phyloP scores from a whole-genome alignment of 1,284 basidiomycete species.

The Wallemia ichthyophaga region DNA sequence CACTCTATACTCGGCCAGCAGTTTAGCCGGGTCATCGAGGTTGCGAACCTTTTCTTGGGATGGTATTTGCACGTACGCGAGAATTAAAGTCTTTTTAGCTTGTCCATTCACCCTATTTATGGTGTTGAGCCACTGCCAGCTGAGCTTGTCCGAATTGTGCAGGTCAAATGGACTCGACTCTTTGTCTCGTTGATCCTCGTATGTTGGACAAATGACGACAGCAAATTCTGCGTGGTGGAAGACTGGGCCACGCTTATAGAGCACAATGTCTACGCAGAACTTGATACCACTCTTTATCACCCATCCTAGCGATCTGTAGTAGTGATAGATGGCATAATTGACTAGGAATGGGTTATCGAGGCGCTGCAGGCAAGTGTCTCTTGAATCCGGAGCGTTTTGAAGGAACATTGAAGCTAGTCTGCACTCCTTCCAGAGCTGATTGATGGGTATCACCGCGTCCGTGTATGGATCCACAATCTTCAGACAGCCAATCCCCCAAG shows the following conservation, averaged over 20 bases:
- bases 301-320: slow-evolving; percentile 94
- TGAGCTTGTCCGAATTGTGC: slow-evolving; percentile 35
- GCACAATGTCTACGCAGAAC: slow-evolving; percentile 78
- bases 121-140: slow-evolving; percentile 91
- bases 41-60: slow-evolving; percentile 25
- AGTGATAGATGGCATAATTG: slow-evolving; percentile 71
- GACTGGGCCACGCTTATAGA: slow-evolving; percentile 83
- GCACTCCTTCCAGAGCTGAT: slow-evolving; percentile 2
- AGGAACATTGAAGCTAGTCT: slow-evolving; percentile 2
- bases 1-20: slow-evolving; percentile 36
- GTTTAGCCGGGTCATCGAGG: slow-evolving; percentile 33
- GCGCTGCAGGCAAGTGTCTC: slow-evolving; percentile 6
- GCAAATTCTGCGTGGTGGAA: slow-evolving; percentile 95
- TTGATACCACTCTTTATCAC: slow-evolving; percentile 85
- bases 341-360: slow-evolving; percentile 76
- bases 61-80: slow-evolving; percentile 76
- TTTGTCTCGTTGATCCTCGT: slow-evolving; percentile 47
- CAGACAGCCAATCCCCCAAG: slow-evolving; percentile 55
- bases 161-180: slow-evolving; percentile 28
- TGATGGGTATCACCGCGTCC: slow-evolving; percentile 14
- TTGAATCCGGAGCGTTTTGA: slow-evolving; percentile 1
- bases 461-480: slow-evolving; percentile 33
- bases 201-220: slow-evolving; percentile 58
- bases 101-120: slow-evolving; percentile 88
- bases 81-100: slow-evolving; percentile 81